Base-by-base conservation (phyloP, 2,329 filamentous ascomycete species). In the Fusarium sp. region DNA sequence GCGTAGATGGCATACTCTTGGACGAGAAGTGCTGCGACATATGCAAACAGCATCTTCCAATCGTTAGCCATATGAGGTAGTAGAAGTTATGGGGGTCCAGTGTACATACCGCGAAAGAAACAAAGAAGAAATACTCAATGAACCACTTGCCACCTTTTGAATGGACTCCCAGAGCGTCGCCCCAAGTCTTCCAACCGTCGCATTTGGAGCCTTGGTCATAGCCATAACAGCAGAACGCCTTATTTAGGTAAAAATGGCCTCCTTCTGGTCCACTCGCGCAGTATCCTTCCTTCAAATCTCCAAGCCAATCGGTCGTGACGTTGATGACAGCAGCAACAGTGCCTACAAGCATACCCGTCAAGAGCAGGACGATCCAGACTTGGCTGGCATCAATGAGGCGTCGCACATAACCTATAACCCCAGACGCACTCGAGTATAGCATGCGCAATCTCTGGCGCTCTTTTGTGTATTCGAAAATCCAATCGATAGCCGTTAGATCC, bases 391-490 rank as follows among this genome's bases (percentile, higher is more conserved):
- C 96, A 21, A 94, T 86, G 30, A 97, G 84, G 73, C 93, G 91
- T 69, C 89, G 91, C 60, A 93, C 78, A 77, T 94, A 90, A 18
- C 95, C 94, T 25, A 95, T 68, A 9, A 97, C 75, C 0, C 95
- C 94, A 25, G 89, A 87, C 12, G 91, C 88, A 76, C 88, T 90
- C 0, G 92, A 89, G 62, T 91, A 89, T 25, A 99, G 86, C 35
- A 93, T 89, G n/a, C 94, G 90, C 78, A 97, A 85, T 30, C 96
- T 90, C 81, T 97, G 94, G 25, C 96, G 90, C 84, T 99, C 96
- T 82, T 98, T 98, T 59, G 94, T 96, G 80, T 98, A 97, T 82
- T 99, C 96, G 78, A 97, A 98, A 80, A 98, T 98, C 96, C 96
- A 99, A 85, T 99, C 96, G 81, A 99, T 99, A 66, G 96, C 96